Percentiles rank a stretch among this genome's conserved stretches.
Evolutionary conservation across 352 stramenopile genomes (phyloP).

Genomic region (Pythium sukuiense): DNA sequence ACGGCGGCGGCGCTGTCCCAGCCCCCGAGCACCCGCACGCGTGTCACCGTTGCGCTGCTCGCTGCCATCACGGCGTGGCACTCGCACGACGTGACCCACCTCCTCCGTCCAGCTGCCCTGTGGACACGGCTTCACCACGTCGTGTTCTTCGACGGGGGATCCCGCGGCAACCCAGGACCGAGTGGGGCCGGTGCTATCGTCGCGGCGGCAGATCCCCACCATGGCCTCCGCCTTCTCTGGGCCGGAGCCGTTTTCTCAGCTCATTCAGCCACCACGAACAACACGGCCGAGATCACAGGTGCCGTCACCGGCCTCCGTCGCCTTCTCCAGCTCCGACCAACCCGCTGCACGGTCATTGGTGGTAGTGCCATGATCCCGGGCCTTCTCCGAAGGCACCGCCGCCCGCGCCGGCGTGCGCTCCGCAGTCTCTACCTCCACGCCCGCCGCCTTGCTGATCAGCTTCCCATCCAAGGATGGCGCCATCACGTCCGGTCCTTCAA

Average conservation of each 20-base stretch:
- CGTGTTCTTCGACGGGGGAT: neutral
- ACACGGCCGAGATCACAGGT: neutral
- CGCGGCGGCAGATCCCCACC: neutral
- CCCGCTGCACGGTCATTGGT: neutral
- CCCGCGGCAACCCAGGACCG: neutral
- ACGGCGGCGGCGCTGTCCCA: neutral
- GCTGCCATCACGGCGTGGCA: neutral
- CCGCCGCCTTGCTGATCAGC: neutral
- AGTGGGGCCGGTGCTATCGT: neutral
- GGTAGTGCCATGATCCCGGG: neutral
- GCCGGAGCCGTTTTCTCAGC: neutral
- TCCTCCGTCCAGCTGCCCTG: neutral
- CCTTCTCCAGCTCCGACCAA: neutral
- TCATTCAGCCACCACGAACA: neutral
- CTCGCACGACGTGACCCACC: neutral
- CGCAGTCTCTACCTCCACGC: neutral
- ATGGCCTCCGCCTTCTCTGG: neutral
- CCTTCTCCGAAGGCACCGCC: neutral
- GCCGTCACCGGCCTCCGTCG: neutral
- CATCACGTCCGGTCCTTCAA: neutral
- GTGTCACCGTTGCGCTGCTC: too few species aligned
- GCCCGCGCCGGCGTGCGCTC: neutral
- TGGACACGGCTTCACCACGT: neutral
- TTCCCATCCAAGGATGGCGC: neutral
- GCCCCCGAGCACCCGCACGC: too few species aligned